Conservation (phyloP, 805 yeast genomes). For the Hanseniaspora mollemarum region DNA sequence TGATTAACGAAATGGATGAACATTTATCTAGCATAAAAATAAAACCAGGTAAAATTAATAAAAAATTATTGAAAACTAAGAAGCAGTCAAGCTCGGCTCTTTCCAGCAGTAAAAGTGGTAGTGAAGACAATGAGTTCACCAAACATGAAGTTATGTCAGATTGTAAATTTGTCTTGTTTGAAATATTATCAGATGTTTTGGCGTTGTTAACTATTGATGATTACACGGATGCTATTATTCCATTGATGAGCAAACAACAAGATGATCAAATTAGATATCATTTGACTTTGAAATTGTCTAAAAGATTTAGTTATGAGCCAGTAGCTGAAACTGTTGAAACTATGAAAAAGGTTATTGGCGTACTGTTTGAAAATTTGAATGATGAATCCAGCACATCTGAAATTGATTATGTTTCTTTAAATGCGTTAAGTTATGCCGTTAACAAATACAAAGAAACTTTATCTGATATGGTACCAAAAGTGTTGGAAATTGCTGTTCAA, state of each 20-base stretch:
- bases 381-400: conserved; percentile 28
- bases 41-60: conserved; percentile 9
- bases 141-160: conserved; percentile 20
- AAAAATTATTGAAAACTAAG: conserved; percentile 11
- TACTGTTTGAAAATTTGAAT: conserved; percentile 35
- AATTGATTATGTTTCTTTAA: conserved; percentile 57
- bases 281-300: conserved; percentile 49
- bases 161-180: conserved; percentile 38
- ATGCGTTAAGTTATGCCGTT: conserved; percentile 52
- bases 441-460: conserved; percentile 48
- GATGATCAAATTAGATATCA: conserved; percentile 45
- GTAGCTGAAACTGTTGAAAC: conserved; percentile 38
- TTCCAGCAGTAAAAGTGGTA: conserved; percentile 21
- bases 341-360: conserved; percentile 41
- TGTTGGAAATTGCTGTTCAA: conserved; percentile 43
- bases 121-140: conserved; percentile 17
- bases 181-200: conserved; percentile 49
- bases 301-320: conserved; percentile 60
- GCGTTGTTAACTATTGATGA: conserved; percentile 63
- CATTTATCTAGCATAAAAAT: background rate
- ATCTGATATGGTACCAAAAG: conserved; percentile 37
- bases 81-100: conserved; percentile 19
- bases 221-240: conserved; percentile 53
- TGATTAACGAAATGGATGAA: conserved; percentile 20
- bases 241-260: conserved; percentile 27